phyloP scores from a whole-genome alignment of 2,329 filamentous ascomycete genomes.

The Diaporthe sp. region DNA sequence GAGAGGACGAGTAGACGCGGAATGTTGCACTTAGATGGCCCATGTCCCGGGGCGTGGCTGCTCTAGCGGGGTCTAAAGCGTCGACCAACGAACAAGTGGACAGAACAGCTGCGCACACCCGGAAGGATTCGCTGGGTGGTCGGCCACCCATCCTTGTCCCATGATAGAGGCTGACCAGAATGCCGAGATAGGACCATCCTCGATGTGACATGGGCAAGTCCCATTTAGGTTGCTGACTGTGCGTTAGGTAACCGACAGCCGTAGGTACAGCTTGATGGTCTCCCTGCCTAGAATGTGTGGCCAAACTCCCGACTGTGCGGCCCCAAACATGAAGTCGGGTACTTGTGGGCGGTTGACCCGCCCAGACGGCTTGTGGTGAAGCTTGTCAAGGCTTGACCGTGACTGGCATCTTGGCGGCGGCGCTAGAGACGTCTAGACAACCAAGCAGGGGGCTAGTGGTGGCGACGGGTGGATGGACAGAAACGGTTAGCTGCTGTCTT shows the following conservation, averaged over 20 bases:
- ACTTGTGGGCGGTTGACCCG: conserved; percentile 5
- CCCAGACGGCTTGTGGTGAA: conserved; percentile 7
- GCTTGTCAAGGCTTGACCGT: conserved; percentile 24
- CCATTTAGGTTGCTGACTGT: too few relatives aligned
- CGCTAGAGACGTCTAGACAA: conserved; percentile 29
- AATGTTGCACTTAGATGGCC: neutral
- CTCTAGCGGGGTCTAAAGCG: neutral
- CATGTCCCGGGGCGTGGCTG: conserved; percentile 16
- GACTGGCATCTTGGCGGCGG: conserved; percentile 22
- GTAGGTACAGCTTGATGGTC: neutral
- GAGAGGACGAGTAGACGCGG: neutral
- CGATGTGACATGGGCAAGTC: neutral
- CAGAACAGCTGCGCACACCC: neutral
- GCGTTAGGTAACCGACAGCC: neutral
- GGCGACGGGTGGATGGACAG: neutral
- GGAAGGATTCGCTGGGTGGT: neutral
- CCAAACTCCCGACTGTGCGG: neutral
- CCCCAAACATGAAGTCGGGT: neutral
- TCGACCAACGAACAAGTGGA: neutral
- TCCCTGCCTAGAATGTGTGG: neutral
- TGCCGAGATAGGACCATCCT: neutral
- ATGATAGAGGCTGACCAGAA: neutral
- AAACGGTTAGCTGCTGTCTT: neutral
- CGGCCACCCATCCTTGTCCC: neutral
- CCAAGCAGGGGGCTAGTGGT: neutral